phyloP scores from a whole-genome alignment of 768 basidiomycete genomes.

The Neoboletus magnificus region DNA sequence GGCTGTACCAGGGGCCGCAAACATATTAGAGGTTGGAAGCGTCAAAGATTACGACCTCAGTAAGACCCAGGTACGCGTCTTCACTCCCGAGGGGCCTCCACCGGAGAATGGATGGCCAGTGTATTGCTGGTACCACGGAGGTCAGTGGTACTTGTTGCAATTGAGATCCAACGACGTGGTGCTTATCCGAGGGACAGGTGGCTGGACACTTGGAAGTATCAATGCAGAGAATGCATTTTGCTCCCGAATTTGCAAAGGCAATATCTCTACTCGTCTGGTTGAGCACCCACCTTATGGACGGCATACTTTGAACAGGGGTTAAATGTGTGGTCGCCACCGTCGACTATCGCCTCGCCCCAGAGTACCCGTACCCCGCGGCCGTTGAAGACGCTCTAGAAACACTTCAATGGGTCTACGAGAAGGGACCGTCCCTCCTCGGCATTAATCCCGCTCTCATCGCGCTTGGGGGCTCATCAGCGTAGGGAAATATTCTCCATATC shows the following conservation, averaged over 20 bases:
- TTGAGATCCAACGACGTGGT: background rate
- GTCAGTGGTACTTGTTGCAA: conserved; percentile 33
- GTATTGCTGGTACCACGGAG: conserved; percentile 74
- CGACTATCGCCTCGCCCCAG: conserved; percentile 35
- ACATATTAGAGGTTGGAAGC: conserved; percentile 52
- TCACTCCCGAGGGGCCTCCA: conserved; percentile 50
- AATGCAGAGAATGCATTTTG: conserved; percentile 57
- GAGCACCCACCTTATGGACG: background rate
- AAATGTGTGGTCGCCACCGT: conserved; percentile 34
- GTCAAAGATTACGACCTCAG: conserved; percentile 51
- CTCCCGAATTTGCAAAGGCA: conserved; percentile 30
- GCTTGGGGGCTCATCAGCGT: conserved; percentile 75
- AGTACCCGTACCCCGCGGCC: conserved; percentile 32
- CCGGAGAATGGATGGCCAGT: conserved; percentile 66
- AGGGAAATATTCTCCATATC: conserved; percentile 2
- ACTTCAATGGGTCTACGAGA: conserved; percentile 29
- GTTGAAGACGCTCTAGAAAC: conserved; percentile 38
- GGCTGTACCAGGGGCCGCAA: conserved; percentile 54
- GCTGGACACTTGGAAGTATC: conserved; percentile 75
- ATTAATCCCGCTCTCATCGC: conserved; percentile 54
- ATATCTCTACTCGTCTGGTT: background rate
- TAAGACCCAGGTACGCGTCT: conserved; percentile 56
- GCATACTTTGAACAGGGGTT: conserved; percentile 15
- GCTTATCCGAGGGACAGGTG: conserved; percentile 41
- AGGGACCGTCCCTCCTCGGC: conserved; percentile 46